Evolutionary conservation across 2,329 filamentous ascomycete genomes (phyloP).

Genomic region (Colletotrichum endophyticum): DNA sequence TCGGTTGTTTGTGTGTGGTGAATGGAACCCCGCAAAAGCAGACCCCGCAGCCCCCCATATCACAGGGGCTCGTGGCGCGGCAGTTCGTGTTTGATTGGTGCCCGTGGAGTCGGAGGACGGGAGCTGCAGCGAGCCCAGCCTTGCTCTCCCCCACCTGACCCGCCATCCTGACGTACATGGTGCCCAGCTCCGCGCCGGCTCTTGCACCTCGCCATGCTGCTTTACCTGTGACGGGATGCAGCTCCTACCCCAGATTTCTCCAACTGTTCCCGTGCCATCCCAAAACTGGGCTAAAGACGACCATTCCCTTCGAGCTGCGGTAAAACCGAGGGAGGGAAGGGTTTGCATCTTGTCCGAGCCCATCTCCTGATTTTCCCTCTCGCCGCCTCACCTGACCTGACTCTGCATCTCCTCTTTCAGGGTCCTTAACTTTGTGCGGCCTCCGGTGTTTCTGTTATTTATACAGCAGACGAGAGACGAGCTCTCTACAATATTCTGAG

Average conservation of each 20-base stretch:
- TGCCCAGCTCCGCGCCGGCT: neutral
- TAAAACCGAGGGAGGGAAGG: neutral
- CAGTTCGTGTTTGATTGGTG: conserved; percentile 12
- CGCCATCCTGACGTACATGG: conserved; percentile 6
- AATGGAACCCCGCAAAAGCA: conserved; percentile 2
- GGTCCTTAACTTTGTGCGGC: neutral
- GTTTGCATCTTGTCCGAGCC: neutral
- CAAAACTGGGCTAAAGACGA: neutral
- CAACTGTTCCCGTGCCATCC: conserved; percentile 1
- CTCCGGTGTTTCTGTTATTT: neutral
- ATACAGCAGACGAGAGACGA: neutral
- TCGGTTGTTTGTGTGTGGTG: neutral
- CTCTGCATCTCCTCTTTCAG: neutral
- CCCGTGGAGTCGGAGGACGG: neutral
- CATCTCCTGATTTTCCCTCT: neutral
- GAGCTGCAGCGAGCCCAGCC: neutral
- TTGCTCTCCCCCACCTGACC: conserved; percentile 7
- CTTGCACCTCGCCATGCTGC: neutral
- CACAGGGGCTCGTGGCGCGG: conserved; percentile 2
- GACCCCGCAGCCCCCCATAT: neutral
- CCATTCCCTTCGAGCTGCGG: neutral
- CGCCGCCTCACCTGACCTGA: neutral
- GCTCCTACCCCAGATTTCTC: conserved; percentile 17
- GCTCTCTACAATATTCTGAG: neutral
- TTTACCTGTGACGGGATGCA: conserved; percentile 3